Conservation (phyloP, 352 stramenopile species). For the Plasmopara muralis region DNA sequence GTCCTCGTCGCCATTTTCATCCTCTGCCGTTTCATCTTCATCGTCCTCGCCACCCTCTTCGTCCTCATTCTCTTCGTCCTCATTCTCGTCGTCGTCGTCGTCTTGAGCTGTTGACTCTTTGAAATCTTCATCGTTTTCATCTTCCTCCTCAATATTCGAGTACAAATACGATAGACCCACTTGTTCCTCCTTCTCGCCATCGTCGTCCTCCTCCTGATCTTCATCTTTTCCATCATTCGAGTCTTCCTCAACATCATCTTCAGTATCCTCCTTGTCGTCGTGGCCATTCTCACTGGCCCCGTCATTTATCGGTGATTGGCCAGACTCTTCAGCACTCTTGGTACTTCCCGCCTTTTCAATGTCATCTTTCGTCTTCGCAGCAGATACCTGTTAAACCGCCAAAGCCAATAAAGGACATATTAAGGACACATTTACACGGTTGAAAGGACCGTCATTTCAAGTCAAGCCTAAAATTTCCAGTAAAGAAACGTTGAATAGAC, state of each 20-base stretch:
- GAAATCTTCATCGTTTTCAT: conserved; percentile 39
- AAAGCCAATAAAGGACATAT: background rate
- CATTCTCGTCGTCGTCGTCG: conserved; percentile 45
- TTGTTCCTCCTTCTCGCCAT: conserved; percentile 31
- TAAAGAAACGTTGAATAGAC: background rate
- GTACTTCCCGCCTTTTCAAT: conserved; percentile 5
- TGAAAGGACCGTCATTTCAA: background rate
- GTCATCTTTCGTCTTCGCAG: conserved; percentile 13
- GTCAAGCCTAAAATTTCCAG: background rate
- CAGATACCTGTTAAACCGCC: conserved; percentile 13
- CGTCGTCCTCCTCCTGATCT: conserved; percentile 16
- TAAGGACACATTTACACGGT: background rate
- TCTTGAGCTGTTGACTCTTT: conserved; percentile 24
- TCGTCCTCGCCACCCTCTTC: conserved; percentile 25
- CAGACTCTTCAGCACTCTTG: conserved; percentile 2
- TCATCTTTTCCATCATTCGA: conserved; percentile 19
- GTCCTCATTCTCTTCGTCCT: conserved; percentile 22
- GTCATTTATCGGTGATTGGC: conserved; percentile 16
- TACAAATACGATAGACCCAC: conserved; percentile 62
- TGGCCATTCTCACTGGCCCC: conserved; percentile 22
- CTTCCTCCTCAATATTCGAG: conserved; percentile 52
- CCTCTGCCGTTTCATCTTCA: conserved; percentile 28
- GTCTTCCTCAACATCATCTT: conserved; percentile 28
- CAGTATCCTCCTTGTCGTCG: conserved; percentile 29
- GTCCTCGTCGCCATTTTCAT: conserved; percentile 23